Evolutionary conservation across 2,329 filamentous ascomycete genomes (phyloP).

Genomic region (Parastagonospora avenae): DNA sequence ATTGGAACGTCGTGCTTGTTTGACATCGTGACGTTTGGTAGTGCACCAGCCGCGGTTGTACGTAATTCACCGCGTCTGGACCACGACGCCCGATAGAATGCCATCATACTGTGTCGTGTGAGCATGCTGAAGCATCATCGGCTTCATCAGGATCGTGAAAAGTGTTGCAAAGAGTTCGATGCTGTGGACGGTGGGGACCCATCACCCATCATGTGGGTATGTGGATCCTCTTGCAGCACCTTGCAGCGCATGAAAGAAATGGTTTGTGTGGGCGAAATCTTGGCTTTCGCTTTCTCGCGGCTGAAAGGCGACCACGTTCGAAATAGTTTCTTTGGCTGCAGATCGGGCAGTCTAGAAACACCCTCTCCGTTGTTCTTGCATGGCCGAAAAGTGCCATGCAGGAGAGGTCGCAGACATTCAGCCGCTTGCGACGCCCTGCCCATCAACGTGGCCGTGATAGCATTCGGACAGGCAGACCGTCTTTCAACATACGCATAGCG

Average conservation of each 20-base stretch:
- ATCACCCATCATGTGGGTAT: slow-evolving; percentile 15
- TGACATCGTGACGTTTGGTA: slow-evolving; percentile 36
- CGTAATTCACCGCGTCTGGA: slow-evolving; percentile 27
- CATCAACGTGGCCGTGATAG: slow-evolving; percentile 21
- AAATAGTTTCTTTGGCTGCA: slow-evolving; percentile 24
- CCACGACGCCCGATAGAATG: slow-evolving; percentile 15
- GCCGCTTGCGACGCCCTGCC: slow-evolving; percentile 9
- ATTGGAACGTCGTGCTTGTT: slow-evolving; percentile 17
- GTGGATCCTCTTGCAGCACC: not conserved
- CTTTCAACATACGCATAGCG: slow-evolving; percentile 11
- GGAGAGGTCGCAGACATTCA: slow-evolving; percentile 7
- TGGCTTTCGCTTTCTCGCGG: slow-evolving; percentile 33
- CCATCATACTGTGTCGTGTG: slow-evolving; percentile 23
- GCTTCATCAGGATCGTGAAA: slow-evolving; percentile 7
- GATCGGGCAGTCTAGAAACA: slow-evolving; percentile 31
- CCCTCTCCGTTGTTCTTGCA: slow-evolving; percentile 25
- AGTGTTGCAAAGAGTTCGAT: slow-evolving; percentile 1
- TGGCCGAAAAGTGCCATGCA: slow-evolving; percentile 24
- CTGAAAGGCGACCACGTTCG: slow-evolving; percentile 14
- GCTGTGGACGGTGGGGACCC: slow-evolving; percentile 9
- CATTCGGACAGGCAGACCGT: slow-evolving; percentile 1
- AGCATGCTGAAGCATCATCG: slow-evolving; percentile 2
- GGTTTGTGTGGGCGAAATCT: slow-evolving; percentile 23
- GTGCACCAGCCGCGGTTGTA: slow-evolving; percentile 20
- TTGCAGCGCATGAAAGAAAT: slow-evolving; percentile 15